These are phyloP conservation scores for Chamaecyparis obtusa DNA, from an alignment of 75 land plant genomes.

Conservation along the genomic window DNA sequence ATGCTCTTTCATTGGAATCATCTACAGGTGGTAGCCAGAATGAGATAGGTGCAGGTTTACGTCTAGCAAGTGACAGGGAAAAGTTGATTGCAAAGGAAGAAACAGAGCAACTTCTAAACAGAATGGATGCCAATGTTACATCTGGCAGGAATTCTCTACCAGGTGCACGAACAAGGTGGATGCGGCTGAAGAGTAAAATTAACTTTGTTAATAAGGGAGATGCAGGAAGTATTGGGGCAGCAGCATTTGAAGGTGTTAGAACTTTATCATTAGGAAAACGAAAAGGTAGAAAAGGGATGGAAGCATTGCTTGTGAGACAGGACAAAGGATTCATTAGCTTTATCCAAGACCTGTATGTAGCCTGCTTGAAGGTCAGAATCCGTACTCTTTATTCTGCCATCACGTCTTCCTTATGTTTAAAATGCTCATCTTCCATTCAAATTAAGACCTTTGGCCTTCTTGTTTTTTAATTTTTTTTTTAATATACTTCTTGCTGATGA, in stretches of 20 bases:
- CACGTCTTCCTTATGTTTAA: neutral
- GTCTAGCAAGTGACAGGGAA: constrained; percentile 4
- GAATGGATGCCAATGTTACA: neutral
- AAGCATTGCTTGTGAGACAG: constrained; percentile 45
- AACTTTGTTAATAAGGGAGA: constrained; percentile 32
- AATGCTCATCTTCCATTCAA: constrained; percentile 6
- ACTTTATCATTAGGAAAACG: constrained; percentile 21
- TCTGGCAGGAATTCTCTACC: neutral
- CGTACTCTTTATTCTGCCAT: constrained; percentile 7
- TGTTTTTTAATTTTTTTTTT: neutral
- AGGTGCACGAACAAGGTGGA: constrained; percentile 32
- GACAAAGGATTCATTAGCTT: constrained; percentile 38
- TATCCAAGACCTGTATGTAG: constrained; percentile 51
- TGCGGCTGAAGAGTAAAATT: constrained; percentile 31
- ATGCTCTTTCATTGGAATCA: neutral
- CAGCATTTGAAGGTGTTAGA: constrained; percentile 45
- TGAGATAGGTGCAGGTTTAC: neutral
- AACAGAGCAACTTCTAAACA: neutral
- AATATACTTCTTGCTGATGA: neutral
- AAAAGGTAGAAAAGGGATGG: constrained; percentile 56
- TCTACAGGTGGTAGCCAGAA: constrained; percentile 9
- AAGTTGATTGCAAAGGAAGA: constrained; percentile 14
- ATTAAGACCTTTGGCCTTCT: neutral
- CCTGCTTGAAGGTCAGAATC: constrained; percentile 40
- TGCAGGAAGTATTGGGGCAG: constrained; percentile 50